Conservation (phyloP, 2,329 filamentous ascomycete species). For the Fusarium sp. region DNA sequence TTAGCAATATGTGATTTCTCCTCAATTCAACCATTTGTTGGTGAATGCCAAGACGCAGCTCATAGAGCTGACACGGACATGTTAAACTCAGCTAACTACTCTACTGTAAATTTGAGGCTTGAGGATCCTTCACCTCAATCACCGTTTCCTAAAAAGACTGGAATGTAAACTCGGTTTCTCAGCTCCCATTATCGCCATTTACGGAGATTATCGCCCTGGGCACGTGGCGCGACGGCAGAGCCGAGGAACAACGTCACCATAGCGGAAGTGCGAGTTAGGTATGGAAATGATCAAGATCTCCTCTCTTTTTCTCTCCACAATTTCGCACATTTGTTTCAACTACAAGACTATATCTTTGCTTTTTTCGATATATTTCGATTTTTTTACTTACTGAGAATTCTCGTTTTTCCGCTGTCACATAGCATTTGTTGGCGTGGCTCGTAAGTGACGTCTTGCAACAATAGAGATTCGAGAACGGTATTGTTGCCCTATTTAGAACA, state of each 20-base stretch:
- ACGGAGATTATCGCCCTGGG: conserved; percentile 8
- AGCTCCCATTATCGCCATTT: conserved; percentile 14
- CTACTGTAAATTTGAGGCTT: background rate
- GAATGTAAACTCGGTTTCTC: conserved; percentile 16
- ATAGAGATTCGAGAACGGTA: background rate
- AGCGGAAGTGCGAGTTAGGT: conserved; percentile 9
- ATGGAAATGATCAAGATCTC: conserved; percentile 8
- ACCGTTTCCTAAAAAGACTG: conserved; percentile 2
- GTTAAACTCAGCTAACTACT: background rate
- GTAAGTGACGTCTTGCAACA: conserved; percentile 13
- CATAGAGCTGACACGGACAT: background rate
- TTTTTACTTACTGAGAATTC: background rate
- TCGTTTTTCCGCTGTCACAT: too few species aligned
- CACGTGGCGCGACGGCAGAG: conserved; percentile 27
- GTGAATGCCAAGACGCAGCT: background rate
- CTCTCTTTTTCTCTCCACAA: conserved; percentile 20
- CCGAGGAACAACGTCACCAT: conserved; percentile 26
- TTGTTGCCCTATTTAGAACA: conserved; percentile 3
- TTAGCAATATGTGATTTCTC: conserved; percentile 1
- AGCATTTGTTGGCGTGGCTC: conserved; percentile 1
- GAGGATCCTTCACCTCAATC: background rate
- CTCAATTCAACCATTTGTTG: background rate
- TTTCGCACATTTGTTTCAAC: background rate
- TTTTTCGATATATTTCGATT: background rate
- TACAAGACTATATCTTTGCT: background rate